Evolutionary conservation across 2,329 filamentous ascomycete genomes (phyloP).

Genomic region (Calonectria pteridis): DNA sequence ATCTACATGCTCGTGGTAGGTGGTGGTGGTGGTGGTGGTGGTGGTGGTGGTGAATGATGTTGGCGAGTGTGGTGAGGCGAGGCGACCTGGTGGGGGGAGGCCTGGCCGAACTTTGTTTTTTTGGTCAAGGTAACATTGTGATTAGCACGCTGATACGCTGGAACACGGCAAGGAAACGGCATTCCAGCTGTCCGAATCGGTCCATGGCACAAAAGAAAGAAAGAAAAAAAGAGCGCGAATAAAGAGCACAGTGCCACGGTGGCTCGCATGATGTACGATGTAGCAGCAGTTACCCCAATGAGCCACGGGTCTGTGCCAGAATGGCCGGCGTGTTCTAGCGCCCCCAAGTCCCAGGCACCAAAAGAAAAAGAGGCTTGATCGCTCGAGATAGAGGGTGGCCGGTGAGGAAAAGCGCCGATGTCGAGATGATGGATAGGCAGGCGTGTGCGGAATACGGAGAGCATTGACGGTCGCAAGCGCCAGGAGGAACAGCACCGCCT

Average conservation of each 20-base stretch:
- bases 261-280: conserved; percentile 26
- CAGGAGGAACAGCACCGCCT: not conserved
- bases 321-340: conserved; percentile 8
- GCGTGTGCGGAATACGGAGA: not conserved
- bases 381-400: not conserved
- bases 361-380: not conserved
- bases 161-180: not conserved
- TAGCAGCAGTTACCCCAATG: conserved; percentile 8
- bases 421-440: not conserved
- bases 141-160: not conserved
- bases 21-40: not conserved
- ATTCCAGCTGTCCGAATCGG: not conserved
- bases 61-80: conserved; percentile 15
- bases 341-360: not conserved
- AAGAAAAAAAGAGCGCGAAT: conserved; percentile 10
- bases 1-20: too few relatives aligned
- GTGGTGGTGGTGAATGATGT: conserved; percentile 31
- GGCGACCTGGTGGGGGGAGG: conserved; percentile 23
- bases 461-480: not conserved
- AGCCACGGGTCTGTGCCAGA: conserved; percentile 13
- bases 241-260: conserved; percentile 22
- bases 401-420: not conserved
- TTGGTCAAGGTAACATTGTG: conserved; percentile 7
- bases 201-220: not conserved
- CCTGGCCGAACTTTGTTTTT: conserved; percentile 24